These are phyloP conservation scores for Auricularia sp. DNA, from an alignment of 768 basidiomycete species.

Conservation along the genomic window DNA sequence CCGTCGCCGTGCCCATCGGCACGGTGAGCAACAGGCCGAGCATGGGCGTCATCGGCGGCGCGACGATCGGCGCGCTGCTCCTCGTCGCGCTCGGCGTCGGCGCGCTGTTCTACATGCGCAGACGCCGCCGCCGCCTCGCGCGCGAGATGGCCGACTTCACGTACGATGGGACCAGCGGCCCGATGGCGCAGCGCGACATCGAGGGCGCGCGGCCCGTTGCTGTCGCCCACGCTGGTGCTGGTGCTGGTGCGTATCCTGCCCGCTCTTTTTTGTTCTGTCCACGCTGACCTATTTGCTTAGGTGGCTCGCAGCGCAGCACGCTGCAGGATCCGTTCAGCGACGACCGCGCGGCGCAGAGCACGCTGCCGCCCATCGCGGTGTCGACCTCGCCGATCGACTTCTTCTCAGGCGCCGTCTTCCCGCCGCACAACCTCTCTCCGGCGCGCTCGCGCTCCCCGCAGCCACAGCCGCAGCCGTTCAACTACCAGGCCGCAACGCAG, in stretches of 20 bases:
- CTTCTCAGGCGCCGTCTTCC: not conserved
- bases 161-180: no score
- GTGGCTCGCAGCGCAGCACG: not conserved
- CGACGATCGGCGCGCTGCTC: not conserved
- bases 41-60: not conserved
- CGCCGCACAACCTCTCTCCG: not conserved
- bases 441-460: not conserved
- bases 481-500: not conserved
- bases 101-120: not conserved
- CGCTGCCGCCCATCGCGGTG: not conserved
- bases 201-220: not conserved
- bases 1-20: not conserved
- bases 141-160: not conserved
- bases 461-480: not conserved
- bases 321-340: not conserved
- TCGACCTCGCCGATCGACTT: not conserved
- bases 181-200: not conserved
- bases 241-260: not conserved
- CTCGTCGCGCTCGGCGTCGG: not conserved
- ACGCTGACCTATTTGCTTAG: not conserved
- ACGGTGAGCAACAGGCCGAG: not conserved
- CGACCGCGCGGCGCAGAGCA: not conserved
- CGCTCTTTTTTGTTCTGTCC: not conserved
- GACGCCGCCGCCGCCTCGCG: not conserved
- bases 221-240: not conserved